These are phyloP conservation scores for Aleurites moluccanus DNA, from an alignment of 441 rosid genomes.

Conservation along the genomic window DNA sequence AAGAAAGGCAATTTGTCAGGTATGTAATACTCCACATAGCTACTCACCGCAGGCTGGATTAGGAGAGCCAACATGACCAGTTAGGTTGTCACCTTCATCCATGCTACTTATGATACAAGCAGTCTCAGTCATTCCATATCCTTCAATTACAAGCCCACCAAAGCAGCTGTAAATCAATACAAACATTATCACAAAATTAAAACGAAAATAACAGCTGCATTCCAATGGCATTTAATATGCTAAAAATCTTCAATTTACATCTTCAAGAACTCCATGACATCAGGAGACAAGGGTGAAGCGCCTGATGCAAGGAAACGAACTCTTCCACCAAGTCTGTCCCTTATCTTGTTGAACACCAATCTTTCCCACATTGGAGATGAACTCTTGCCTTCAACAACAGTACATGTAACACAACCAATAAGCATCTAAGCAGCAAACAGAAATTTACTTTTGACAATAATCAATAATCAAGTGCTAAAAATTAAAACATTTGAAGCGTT, in stretches of 20 bases:
- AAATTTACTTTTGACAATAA: background rate
- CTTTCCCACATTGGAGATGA: conserved; percentile 99
- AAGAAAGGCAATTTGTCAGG: background rate
- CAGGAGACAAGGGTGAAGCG: conserved; percentile 98
- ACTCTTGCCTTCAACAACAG: conserved; percentile 62
- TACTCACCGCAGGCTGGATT: conserved; percentile 93
- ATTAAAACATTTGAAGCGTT: background rate
- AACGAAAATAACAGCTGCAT: conserved; percentile 16
- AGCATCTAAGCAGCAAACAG: background rate
- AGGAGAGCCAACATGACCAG: conserved; percentile 98
- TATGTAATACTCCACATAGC: background rate
- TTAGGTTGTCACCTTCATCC: conserved; percentile 74
- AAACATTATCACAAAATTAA: conserved; percentile 13
- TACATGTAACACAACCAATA: conserved; percentile 1
- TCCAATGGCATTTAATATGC: conserved; percentile 20
- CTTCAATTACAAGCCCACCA: conserved; percentile 75
- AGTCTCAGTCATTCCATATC: conserved; percentile 99
- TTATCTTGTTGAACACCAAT: conserved; percentile 94
- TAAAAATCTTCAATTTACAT: conserved; percentile 56
- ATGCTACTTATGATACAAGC: conserved; percentile 72
- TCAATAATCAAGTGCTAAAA: background rate
- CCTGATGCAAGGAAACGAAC: conserved; percentile 85
- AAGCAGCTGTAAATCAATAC: conserved; percentile 66
- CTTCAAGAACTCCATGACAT: conserved; percentile 88
- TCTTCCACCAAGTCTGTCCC: conserved; percentile 89